A percentile compares a stretch with the other conserved stretches of the same genome.
phyloP scores from a whole-genome alignment of 176 grass and related monocot species.

The Oryza officinalis region DNA sequence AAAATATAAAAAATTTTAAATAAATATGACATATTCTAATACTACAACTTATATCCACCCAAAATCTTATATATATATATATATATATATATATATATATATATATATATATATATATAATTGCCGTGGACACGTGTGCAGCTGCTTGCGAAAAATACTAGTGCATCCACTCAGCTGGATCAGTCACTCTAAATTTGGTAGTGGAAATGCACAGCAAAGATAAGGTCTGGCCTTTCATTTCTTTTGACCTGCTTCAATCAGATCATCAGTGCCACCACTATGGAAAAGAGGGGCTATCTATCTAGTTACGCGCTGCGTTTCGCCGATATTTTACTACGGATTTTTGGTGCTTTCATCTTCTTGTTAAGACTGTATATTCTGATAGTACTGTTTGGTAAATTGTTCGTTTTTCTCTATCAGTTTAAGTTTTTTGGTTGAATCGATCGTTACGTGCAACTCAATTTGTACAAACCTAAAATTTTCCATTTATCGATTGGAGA shows the following conservation, averaged over 20 bases:
- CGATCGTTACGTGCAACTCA: too few relatives aligned
- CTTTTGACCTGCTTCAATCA: neutral
- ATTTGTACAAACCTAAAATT: neutral
- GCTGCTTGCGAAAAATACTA: neutral
- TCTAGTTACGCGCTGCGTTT: neutral
- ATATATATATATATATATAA: too few relatives aligned
- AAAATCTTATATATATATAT: too few relatives aligned
- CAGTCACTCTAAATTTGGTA: neutral
- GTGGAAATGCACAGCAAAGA: neutral
- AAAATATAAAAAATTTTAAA: too few relatives aligned
- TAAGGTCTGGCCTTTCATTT: neutral
- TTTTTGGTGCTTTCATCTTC: neutral
- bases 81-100: too few relatives aligned
- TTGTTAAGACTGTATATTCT: neutral
- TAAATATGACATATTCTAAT: too few relatives aligned
- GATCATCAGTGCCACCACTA: neutral
- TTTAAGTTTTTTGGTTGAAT: too few relatives aligned
- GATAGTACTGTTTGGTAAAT: too few relatives aligned
- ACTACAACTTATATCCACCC: too few relatives aligned
- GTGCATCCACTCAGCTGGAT: neutral
- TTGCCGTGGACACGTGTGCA: conserved; percentile 11
- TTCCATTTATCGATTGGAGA: neutral
- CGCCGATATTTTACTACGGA: neutral
- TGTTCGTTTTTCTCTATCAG: too few relatives aligned
- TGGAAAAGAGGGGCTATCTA: neutral